Percentiles rank a stretch among this genome's conserved stretches.
Evolutionary conservation across 352 stramenopile genomes (phyloP).

Genomic region (Pythium guiyangense): DNA sequence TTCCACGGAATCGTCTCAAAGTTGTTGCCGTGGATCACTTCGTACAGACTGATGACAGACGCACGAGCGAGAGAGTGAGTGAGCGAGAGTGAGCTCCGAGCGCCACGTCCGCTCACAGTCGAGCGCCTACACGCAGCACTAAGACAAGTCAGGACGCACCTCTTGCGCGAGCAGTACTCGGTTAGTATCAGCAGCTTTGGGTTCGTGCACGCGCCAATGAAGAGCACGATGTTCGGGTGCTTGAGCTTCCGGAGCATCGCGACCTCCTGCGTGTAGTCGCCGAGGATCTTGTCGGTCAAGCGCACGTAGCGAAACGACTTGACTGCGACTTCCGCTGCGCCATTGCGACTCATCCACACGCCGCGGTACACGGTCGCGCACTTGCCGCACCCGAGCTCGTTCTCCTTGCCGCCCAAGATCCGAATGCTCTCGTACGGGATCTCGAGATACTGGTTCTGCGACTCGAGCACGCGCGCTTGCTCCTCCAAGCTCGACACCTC

Average conservation of each 20-base stretch:
- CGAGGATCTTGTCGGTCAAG: slow-evolving; percentile 85
- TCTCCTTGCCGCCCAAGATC: slow-evolving; percentile 82
- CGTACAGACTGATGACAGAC: slow-evolving; percentile 56
- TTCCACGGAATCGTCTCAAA: slow-evolving; percentile 89
- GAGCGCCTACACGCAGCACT: neutral
- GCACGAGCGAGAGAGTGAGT: neutral
- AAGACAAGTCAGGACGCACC: slow-evolving; percentile 25
- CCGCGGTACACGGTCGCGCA: slow-evolving; percentile 83
- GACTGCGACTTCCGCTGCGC: slow-evolving; percentile 78
- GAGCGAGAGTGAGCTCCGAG: neutral
- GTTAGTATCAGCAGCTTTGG: slow-evolving; percentile 88
- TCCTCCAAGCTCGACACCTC: slow-evolving; percentile 71
- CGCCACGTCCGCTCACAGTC: neutral
- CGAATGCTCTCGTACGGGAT: slow-evolving; percentile 87
- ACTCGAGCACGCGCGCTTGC: slow-evolving; percentile 77
- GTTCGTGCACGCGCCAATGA: slow-evolving; percentile 87
- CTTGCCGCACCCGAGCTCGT: slow-evolving; percentile 84
- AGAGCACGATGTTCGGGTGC: slow-evolving; percentile 89
- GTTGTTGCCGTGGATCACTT: slow-evolving; percentile 88
- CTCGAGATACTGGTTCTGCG: slow-evolving; percentile 84
- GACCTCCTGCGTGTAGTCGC: slow-evolving; percentile 84
- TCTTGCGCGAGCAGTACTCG: slow-evolving; percentile 88
- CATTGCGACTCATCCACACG: slow-evolving; percentile 83
- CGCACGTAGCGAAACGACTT: slow-evolving; percentile 86
- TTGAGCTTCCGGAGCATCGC: slow-evolving; percentile 83